Percentiles rank a stretch among this genome's conserved stretches.
phyloP scores from a whole-genome alignment of 2,329 filamentous ascomycete genomes.

The Graphium sp. region DNA sequence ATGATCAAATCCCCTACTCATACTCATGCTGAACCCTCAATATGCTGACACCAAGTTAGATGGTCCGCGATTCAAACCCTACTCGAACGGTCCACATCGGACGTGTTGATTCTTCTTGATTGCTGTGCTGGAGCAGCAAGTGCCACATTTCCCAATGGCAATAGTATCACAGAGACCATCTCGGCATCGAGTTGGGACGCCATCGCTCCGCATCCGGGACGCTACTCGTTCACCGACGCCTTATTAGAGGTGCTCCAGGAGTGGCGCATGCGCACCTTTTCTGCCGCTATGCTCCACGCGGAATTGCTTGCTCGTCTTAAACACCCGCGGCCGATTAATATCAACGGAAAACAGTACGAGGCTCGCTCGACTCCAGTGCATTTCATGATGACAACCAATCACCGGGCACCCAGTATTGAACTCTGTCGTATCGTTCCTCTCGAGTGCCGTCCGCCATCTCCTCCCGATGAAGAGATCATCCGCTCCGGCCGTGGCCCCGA shows the following conservation, averaged over 20 bases:
- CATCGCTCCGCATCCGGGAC: slow-evolving; percentile 40
- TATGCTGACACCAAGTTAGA: slow-evolving; percentile 11
- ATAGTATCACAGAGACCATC: slow-evolving; percentile 44
- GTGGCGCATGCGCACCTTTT: slow-evolving; percentile 36
- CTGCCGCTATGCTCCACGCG: slow-evolving; percentile 43
- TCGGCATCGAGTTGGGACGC: slow-evolving; percentile 46
- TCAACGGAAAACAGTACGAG: slow-evolving; percentile 40
- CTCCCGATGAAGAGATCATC: slow-evolving; percentile 11
- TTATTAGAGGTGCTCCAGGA: slow-evolving; percentile 41
- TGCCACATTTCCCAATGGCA: slow-evolving; percentile 38
- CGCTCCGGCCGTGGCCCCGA: neutral
- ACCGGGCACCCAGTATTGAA: slow-evolving; percentile 40
- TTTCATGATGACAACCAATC: slow-evolving; percentile 46
- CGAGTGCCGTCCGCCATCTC: slow-evolving; percentile 18
- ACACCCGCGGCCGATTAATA: slow-evolving; percentile 37
- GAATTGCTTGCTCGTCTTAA: slow-evolving; percentile 43
- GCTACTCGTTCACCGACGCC: slow-evolving; percentile 41
- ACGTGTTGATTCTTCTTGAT: slow-evolving; percentile 40
- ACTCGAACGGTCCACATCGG: slow-evolving; percentile 37
- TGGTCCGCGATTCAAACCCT: slow-evolving; percentile 46
- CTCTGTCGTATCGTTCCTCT: slow-evolving; percentile 21
- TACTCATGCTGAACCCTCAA: neutral
- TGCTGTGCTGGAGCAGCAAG: slow-evolving; percentile 44
- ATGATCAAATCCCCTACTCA: slow-evolving; percentile 10
- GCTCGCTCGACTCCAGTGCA: slow-evolving; percentile 41